phyloP scores from a whole-genome alignment of 345 rosid genomes.

The Bretschneidera sinensis region DNA sequence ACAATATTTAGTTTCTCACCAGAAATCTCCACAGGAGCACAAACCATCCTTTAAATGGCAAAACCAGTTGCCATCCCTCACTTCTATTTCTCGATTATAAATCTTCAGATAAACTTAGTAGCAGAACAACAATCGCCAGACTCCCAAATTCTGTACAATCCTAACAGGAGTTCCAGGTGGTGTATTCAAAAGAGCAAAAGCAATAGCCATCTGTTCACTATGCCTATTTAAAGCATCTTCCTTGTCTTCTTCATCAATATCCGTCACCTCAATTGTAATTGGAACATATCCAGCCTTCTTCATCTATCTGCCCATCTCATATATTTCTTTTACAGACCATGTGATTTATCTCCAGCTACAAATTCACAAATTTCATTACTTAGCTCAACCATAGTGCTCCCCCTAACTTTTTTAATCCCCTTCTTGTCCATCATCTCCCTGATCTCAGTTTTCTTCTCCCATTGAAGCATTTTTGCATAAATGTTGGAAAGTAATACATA shows the following conservation, averaged over 20 bases:
- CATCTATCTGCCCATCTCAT: slow-evolving; percentile 35
- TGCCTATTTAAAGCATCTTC: slow-evolving; percentile 51
- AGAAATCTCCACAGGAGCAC: slow-evolving; percentile 52
- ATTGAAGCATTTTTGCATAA: slow-evolving; percentile 39
- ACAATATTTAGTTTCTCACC: slow-evolving; percentile 35
- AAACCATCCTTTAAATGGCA: slow-evolving; percentile 55
- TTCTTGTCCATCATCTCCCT: slow-evolving; percentile 36
- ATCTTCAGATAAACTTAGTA: slow-evolving; percentile 38
- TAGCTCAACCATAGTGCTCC: slow-evolving; percentile 44
- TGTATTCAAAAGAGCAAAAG: slow-evolving; percentile 48
- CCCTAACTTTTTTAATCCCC: slow-evolving; percentile 41
- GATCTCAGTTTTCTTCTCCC: slow-evolving; percentile 46
- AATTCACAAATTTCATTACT: slow-evolving; percentile 44
- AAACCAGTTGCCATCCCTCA: slow-evolving; percentile 46
- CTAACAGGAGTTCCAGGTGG: slow-evolving; percentile 41
- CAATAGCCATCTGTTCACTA: slow-evolving; percentile 59
- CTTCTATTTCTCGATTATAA: slow-evolving; percentile 40
- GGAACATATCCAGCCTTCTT: slow-evolving; percentile 46
- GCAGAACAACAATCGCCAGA: slow-evolving; percentile 58
- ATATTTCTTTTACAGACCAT: slow-evolving; percentile 31
- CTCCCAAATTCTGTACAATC: slow-evolving; percentile 50
- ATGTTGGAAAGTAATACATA: slow-evolving; percentile 43
- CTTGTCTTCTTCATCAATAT: slow-evolving; percentile 54
- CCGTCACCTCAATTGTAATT: slow-evolving; percentile 36
- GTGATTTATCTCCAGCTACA: slow-evolving; percentile 45